These are phyloP conservation scores for Claviceps pazoutovae DNA, from an alignment of 2,329 filamentous ascomycete genomes.

Conservation along the genomic window DNA sequence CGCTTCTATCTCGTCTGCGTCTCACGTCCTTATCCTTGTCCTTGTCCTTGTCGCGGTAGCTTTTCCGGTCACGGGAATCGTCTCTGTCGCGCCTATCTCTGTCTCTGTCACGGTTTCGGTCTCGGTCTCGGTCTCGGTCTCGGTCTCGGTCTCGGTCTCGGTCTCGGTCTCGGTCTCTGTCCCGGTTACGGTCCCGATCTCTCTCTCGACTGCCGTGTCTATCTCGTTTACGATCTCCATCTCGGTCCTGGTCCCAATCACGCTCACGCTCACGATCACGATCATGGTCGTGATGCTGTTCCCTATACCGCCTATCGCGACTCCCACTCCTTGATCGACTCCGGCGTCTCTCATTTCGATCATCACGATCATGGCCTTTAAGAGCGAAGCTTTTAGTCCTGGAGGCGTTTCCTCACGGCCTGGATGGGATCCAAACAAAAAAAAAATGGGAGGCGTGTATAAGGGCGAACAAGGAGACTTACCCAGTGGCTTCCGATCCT, in stretches of 20 bases:
- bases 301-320: conserved; percentile 19
- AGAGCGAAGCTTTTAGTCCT: background rate
- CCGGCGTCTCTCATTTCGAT: conserved; percentile 22
- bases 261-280: conserved; percentile 10
- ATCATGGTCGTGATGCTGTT: conserved; percentile 18
- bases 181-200: conserved; percentile 21
- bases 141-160: conserved; percentile 12
- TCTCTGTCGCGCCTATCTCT: conserved; percentile 15
- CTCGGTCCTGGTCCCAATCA: conserved; percentile 15
- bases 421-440: background rate
- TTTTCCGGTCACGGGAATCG: conserved; percentile 16
- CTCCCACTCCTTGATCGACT: conserved; percentile 20
- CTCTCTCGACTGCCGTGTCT: conserved; percentile 19
- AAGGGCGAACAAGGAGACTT: background rate
- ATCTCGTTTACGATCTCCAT: conserved; percentile 19
- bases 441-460: no score
- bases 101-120: background rate
- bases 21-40: conserved; percentile 17
- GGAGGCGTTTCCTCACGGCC: background rate
- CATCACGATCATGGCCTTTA: conserved; percentile 3
- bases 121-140: conserved; percentile 19
- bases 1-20: conserved; percentile 18
- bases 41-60: conserved; percentile 14
- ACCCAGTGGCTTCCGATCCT: conserved; percentile 27
- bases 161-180: conserved; percentile 23